Conservation (phyloP, 805 yeast species). For the Zygosaccharomyces rouxii region DNA sequence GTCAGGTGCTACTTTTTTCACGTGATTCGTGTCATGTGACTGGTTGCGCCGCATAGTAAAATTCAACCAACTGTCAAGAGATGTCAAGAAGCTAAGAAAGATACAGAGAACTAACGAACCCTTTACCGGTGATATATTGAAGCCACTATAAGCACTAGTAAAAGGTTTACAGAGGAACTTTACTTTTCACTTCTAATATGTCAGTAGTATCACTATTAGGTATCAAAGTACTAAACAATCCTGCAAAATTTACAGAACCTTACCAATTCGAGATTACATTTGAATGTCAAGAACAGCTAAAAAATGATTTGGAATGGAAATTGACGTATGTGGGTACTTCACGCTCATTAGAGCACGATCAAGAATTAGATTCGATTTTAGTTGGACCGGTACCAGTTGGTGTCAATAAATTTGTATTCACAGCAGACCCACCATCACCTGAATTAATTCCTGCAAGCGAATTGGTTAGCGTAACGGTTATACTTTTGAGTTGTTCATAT, state of each 20-base stretch:
- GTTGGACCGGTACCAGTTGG: conserved; percentile 99
- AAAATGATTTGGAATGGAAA: conserved; percentile 89
- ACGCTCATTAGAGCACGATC: conserved; percentile 91
- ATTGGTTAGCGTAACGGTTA: conserved; percentile 91
- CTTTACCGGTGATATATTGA: neutral
- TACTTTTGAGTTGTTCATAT: conserved; percentile 86
- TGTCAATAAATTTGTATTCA: conserved; percentile 82
- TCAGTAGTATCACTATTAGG: conserved; percentile 91
- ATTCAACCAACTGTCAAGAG: too few species aligned
- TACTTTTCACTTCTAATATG: conserved; percentile 42
- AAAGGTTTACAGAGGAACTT: neutral
- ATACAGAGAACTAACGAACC: too few species aligned
- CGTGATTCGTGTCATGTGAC: too few species aligned
- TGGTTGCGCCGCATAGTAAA: too few species aligned
- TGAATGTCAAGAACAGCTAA: conserved; percentile 90
- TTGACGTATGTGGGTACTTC: conserved; percentile 95
- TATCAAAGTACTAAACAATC: conserved; percentile 87
- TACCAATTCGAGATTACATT: conserved; percentile 96
- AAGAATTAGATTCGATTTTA: conserved; percentile 89
- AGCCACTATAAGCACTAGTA: neutral
- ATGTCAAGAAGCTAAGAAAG: too few species aligned
- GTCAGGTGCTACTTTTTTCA: too few species aligned
- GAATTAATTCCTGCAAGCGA: conserved; percentile 95
- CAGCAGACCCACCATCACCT: conserved; percentile 96
- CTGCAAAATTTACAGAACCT: conserved; percentile 89